These are phyloP conservation scores for Pseudonitzschia multistriata DNA, from an alignment of 108 stramenopile species.

Conservation along the genomic window DNA sequence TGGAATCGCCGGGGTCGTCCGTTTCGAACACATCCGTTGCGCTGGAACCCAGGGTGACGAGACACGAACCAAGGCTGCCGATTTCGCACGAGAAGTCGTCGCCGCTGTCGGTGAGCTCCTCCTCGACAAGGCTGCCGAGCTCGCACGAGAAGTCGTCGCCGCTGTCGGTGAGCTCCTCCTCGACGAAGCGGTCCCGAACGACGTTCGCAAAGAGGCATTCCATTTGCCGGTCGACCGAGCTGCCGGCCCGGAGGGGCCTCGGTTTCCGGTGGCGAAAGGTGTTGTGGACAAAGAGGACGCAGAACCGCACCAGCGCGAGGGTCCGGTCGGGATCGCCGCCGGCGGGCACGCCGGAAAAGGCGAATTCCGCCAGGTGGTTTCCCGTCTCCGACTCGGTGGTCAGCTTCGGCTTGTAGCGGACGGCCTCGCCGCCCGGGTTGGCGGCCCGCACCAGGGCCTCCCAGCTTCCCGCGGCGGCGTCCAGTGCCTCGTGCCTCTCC, in stretches of 20 bases:
- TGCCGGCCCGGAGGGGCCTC: background rate
- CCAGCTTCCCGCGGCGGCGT: background rate
- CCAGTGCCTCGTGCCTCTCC: background rate
- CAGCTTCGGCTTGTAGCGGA: background rate
- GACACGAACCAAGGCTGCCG: background rate
- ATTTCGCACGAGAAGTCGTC: background rate
- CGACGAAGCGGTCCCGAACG: conserved; percentile 12
- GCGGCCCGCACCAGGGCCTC: background rate
- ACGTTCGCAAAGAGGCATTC: background rate
- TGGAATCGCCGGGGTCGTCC: no score
- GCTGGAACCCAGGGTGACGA: no score
- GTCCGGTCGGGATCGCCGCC: background rate
- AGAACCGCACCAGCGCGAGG: background rate
- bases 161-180: background rate
- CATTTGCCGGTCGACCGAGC: background rate
- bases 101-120: no score
- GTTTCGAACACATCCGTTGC: no score
- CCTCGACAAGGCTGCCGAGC: no score
- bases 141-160: no score
- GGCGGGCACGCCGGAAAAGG: background rate
- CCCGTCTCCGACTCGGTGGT: background rate
- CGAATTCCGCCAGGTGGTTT: background rate
- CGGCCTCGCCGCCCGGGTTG: background rate
- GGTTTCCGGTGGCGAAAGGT: conserved; percentile 6
- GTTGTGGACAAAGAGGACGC: background rate